Conservation (phyloP, 495 filamentous ascomycete genomes). For the Neurospora discreta region DNA sequence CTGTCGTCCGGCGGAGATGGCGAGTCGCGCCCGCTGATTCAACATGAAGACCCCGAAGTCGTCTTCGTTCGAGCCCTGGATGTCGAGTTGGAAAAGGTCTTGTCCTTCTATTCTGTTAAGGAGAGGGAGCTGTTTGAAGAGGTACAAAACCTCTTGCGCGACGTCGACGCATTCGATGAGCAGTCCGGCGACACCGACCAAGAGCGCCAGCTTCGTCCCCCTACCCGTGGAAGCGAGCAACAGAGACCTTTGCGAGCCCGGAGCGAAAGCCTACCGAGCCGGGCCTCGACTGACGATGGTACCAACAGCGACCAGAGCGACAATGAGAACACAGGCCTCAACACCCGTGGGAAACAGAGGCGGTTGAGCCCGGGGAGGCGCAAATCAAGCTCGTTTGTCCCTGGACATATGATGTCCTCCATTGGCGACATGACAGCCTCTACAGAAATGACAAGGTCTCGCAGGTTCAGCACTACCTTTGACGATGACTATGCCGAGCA, state of each 20-base stretch:
- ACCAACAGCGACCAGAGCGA: constrained; percentile 58
- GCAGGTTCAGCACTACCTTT: constrained; percentile 46
- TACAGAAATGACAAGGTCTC: constrained; percentile 37
- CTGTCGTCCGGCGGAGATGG: constrained; percentile 48
- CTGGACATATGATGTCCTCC: constrained; percentile 28
- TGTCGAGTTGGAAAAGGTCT: constrained; percentile 85
- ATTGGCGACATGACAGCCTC: constrained; percentile 44
- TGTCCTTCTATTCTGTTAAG: constrained; percentile 78
- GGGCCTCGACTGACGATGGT: constrained; percentile 36
- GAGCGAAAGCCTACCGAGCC: constrained; percentile 30
- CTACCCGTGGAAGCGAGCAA: constrained; percentile 19
- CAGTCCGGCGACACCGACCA: constrained; percentile 47
- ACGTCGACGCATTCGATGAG: constrained; percentile 59
- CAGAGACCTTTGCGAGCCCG: constrained; percentile 6
- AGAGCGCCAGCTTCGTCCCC: constrained; percentile 25
- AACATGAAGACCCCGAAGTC: constrained; percentile 57
- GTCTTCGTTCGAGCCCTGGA: constrained; percentile 75
- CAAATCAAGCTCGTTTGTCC: constrained; percentile 15
- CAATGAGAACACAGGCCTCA: constrained; percentile 46
- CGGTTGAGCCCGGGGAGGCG: constrained; percentile 23
- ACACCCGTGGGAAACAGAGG: constrained; percentile 22
- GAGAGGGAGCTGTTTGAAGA: constrained; percentile 76
- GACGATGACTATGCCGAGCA: constrained; percentile 76
- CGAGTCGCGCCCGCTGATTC: constrained; percentile 77
- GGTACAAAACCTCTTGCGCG: constrained; percentile 61